Conservation (phyloP, 2,329 filamentous ascomycete species). For the Trichoderma atrobrunneum region DNA sequence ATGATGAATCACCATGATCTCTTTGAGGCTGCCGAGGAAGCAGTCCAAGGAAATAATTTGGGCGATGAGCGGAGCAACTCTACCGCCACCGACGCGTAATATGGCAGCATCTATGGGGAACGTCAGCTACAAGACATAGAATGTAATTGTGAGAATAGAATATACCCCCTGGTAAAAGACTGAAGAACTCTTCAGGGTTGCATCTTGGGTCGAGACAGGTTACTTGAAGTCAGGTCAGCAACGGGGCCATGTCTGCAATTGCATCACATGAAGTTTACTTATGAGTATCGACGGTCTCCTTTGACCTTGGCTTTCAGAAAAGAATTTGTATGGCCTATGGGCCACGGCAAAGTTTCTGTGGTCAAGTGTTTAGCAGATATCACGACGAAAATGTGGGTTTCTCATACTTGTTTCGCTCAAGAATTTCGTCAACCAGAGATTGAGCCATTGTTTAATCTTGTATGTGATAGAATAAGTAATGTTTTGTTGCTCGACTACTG, state of each 20-base stretch:
- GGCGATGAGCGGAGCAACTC: background rate
- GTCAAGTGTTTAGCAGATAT: background rate
- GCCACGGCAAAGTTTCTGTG: background rate
- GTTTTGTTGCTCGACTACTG: background rate
- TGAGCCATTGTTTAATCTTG: background rate
- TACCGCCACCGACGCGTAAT: background rate
- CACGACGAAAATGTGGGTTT: background rate
- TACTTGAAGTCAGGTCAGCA: background rate
- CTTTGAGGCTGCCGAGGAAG: background rate
- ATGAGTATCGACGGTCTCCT: background rate
- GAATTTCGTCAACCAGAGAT: background rate
- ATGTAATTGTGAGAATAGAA: accelerated
- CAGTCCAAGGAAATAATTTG: background rate
- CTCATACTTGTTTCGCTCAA: background rate
- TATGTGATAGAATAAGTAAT: background rate
- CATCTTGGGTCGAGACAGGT: background rate
- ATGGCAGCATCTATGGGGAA: background rate
- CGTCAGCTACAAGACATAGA: background rate
- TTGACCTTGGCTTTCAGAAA: background rate
- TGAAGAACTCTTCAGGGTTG: background rate
- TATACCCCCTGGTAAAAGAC: background rate
- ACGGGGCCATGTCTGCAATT: background rate
- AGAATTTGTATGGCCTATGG: background rate
- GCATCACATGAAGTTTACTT: background rate
- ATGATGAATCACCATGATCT: background rate